Evolutionary conservation across 768 basidiomycete species (phyloP), one percentile per base, ranked within the genome.

Genomic region (Dioszegia aurantiaca): DNA sequence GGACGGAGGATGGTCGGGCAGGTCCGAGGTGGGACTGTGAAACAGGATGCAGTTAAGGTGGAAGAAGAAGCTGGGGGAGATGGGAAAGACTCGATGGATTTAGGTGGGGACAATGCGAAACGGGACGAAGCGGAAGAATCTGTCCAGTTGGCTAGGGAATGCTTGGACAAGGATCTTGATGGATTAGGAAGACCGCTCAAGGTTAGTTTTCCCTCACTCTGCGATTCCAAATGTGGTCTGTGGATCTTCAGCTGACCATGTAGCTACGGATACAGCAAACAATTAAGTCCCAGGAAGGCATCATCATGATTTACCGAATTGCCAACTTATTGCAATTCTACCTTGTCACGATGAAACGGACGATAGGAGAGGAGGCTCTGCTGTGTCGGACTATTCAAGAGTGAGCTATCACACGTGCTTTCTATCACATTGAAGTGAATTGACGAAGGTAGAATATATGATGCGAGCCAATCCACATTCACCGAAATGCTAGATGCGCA

Each of bases 311-410:
- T 0, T 99, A 91, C 79, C 92, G 90, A 75, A 86, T 98, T 51
- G 87, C 90, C 45, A 97, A 94, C 67, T 80, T 98, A n/a, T 77
- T 99, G 9, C 90, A 94, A 64, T 99, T 98, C 72, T 99, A 98
- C 74, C 79, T 86, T 71, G 76, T 91, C 30, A 97, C 92, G 4
- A 95, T 99, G 91, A 82, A 84, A 48, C 82, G 90, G 46, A 97
- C 93, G 1, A 86, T 97, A 41, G 95, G 95, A 0, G 81, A 83
- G n/a, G 80, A 87, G 2, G 89, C 93, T 1, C 58, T 88, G 43
- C 79, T 98, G 54, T 87, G 87, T 0, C 82, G 79, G 56, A 86
- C 88, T 0, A 79, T 98, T 27, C 80, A 85, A 61, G 90, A 95
- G 91, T 94, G 65, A 49, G 86, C 64, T 14, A 10, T 16, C 2